Evolutionary conservation across 2,329 filamentous ascomycete genomes (phyloP), one percentile per base, ranked within the genome.

Genomic region (Ophiostoma sp.): DNA sequence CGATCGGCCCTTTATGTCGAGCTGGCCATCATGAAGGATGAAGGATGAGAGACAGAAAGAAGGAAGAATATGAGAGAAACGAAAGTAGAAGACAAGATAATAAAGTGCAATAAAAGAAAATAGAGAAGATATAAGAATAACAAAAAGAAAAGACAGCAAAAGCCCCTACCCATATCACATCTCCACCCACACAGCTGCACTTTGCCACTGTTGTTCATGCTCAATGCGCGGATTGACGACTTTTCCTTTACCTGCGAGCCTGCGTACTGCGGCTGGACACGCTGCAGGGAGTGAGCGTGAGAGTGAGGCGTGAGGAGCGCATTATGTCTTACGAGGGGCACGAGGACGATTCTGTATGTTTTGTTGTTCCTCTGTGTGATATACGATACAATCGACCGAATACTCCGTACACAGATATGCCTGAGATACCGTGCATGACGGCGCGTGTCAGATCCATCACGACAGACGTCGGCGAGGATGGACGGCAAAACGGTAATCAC

Each of bases 401-500:
- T 27, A 27, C 27, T 27, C 27, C 27, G 27, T 27, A 27, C 27
- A 27, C 27, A 27, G 27, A 27, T 27, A 27, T 27, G 27, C 27
- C 27, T 27, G 27, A 60, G 12, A 60, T 38, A 60, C 55, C 11
- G 27, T 60, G 55, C 55, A 60, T 55, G n/a, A 11, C 14, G 55
- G 55, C 55, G 55, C 55, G 12, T 60, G 55, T 60, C 55, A 60
- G 55, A 60, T 60, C 55, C 55, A 12, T 27, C 47, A 18, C 18
- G 18, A 55, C 49, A 55, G 7, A 55, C 27, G 27, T 27, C 27
- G 27, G 27, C 27, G 27, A 27, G 27, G 27, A 18, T 11, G 49
- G 7, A 55, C 49, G 49, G 49, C 49, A 55, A 36, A 14, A 55
- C 18, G 49, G 18, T 18, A 55, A 27, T 27, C 27, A 27, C 27